These are phyloP conservation scores for Cyclaneusma minus DNA, from an alignment of 2,329 filamentous ascomycete genomes.

Conservation along the genomic window DNA sequence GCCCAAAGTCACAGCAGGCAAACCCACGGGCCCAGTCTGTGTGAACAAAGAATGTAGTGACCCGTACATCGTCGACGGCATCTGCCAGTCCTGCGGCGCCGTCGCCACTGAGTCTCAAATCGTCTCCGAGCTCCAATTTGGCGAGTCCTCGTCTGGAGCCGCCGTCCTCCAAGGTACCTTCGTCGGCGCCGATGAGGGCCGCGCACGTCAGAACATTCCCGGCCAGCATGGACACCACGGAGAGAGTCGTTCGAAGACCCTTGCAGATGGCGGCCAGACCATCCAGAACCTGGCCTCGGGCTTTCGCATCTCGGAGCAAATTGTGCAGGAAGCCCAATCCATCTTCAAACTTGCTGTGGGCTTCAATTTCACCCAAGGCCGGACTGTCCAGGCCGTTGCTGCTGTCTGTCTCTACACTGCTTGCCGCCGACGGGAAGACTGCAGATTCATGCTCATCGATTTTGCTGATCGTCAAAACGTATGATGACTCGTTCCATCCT, in stretches of 20 bases:
- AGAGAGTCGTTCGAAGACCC: slow-evolving; percentile 15
- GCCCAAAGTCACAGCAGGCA: too few relatives aligned
- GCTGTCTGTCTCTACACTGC: slow-evolving; percentile 87
- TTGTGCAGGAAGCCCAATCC: too few relatives aligned
- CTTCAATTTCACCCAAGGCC: slow-evolving; percentile 71
- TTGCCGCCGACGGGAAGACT: slow-evolving; percentile 63
- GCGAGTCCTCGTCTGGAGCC: slow-evolving; percentile 71
- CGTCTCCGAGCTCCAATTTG: slow-evolving; percentile 82
- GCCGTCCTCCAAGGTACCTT: slow-evolving; percentile 85
- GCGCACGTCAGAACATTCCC: too few relatives aligned
- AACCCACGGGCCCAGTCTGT: slow-evolving; percentile 20
- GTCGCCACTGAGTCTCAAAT: slow-evolving; percentile 79
- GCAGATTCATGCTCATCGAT: slow-evolving; percentile 87
- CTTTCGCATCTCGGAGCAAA: too few relatives aligned
- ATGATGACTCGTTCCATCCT: slow-evolving; percentile 7
- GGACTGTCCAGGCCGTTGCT: slow-evolving; percentile 69
- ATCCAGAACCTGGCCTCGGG: too few relatives aligned
- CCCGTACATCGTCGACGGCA: slow-evolving; percentile 45
- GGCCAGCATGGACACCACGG: too few relatives aligned
- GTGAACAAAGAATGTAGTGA: slow-evolving; percentile 45
- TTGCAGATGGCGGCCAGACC: slow-evolving; percentile 28
- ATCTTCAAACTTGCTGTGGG: slow-evolving; percentile 63
- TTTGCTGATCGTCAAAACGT: slow-evolving; percentile 66
- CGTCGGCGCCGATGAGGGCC: slow-evolving; percentile 72
- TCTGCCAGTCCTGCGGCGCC: slow-evolving; percentile 73